Percentiles rank a stretch among this genome's conserved stretches.
Evolutionary conservation across 306 rosid species (phyloP).

Genomic region (peach (Prunus persica)): DNA sequence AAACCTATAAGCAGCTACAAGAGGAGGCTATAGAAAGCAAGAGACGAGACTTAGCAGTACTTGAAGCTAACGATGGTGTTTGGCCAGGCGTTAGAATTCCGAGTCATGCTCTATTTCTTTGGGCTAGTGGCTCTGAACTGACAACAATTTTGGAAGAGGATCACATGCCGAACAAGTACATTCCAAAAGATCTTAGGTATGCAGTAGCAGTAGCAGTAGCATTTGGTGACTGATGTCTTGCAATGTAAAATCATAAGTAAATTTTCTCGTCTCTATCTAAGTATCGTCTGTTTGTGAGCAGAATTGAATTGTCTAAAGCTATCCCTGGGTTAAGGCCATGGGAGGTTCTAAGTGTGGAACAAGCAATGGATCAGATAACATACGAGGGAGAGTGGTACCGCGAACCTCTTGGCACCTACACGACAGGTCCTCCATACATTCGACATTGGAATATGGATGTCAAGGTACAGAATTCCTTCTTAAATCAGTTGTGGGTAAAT

Average conservation of each 20-base stretch:
- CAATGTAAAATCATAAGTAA: neutral
- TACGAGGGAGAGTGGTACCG: constrained; percentile 79
- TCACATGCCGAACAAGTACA: constrained; percentile 96
- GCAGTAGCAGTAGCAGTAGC: neutral
- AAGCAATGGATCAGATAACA: constrained; percentile 85
- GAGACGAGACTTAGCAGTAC: constrained; percentile 83
- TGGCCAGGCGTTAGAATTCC: constrained; percentile 97
- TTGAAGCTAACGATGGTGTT: constrained; percentile 82
- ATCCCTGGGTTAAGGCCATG: constrained; percentile 94
- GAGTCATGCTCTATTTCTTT: constrained; percentile 88
- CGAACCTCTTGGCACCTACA: constrained; percentile 70
- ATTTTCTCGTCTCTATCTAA: neutral
- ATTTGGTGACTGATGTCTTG: neutral
- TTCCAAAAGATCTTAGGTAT: constrained; percentile 84
- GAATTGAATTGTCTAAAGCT: constrained; percentile 50
- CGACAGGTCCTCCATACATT: constrained; percentile 82
- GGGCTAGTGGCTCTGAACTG: constrained; percentile 96
- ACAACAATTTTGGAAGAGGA: constrained; percentile 75
- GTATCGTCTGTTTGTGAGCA: constrained; percentile 19
- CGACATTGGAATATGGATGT: constrained; percentile 52
- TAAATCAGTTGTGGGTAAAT: neutral
- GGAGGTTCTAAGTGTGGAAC: constrained; percentile 93
- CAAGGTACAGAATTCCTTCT: constrained; percentile 44
- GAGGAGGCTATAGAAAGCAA: constrained; percentile 90
- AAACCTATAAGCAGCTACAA: constrained; percentile 85